Evolutionary conservation across 495 filamentous ascomycete species (phyloP).

Genomic region (Letharia lupina): DNA sequence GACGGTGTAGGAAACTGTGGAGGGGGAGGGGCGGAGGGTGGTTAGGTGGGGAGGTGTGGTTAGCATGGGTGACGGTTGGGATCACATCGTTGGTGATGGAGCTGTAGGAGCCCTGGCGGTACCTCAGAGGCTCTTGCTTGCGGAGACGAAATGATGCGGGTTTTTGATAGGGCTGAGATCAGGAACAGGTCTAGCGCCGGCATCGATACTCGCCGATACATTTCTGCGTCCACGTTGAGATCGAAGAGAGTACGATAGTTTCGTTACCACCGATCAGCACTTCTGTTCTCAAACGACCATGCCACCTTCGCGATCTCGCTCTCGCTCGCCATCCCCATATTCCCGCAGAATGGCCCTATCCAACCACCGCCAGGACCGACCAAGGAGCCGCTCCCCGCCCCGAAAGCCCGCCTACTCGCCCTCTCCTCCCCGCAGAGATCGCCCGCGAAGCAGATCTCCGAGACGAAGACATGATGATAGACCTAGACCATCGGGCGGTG

Average conservation of each 20-base stretch:
- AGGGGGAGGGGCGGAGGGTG: constrained; percentile 68
- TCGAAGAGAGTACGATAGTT: background rate
- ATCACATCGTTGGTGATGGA: background rate
- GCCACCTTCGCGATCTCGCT: constrained; percentile 7
- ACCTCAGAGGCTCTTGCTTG: background rate
- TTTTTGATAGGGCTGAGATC: constrained; percentile 6
- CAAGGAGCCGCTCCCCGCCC: constrained; percentile 34
- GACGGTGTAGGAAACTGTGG: constrained; percentile 78
- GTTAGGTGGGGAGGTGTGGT: constrained; percentile 48
- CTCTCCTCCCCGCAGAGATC: constrained; percentile 13
- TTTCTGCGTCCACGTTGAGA: background rate
- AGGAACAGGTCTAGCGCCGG: constrained; percentile 24
- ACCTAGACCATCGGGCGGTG: constrained; percentile 29
- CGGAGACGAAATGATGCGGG: background rate
- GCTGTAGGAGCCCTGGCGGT: background rate
- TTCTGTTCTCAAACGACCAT: background rate
- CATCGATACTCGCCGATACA: background rate
- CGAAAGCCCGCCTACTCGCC: constrained; percentile 16
- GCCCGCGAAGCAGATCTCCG: constrained; percentile 17
- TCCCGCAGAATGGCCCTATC: constrained; percentile 17
- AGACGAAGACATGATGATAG: constrained; percentile 28
- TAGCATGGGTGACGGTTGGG: constrained; percentile 36
- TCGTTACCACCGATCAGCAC: background rate
- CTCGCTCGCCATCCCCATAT: constrained; percentile 16
- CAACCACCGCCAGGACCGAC: constrained; percentile 6